phyloP scores from a whole-genome alignment of 805 yeast genomes.

The Candida pseudofarinosa region DNA sequence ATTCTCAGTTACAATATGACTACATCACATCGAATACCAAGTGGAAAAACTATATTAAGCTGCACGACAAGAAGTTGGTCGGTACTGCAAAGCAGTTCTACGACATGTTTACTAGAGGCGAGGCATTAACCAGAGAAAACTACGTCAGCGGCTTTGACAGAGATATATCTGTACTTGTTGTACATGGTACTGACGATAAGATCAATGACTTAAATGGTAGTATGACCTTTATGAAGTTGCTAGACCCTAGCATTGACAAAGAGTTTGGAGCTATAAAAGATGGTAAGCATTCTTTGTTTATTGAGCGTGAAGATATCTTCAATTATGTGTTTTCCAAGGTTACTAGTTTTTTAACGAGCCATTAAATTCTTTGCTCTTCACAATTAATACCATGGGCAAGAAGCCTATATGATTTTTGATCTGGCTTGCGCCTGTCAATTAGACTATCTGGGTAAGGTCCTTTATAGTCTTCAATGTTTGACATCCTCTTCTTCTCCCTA shows the following conservation, averaged over 20 bases:
- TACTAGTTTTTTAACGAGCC: constrained; percentile 30
- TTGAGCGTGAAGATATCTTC: constrained; percentile 44
- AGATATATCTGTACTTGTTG: constrained; percentile 46
- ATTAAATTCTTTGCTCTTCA: neutral
- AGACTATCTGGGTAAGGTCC: too few relatives aligned
- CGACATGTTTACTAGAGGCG: constrained; percentile 66
- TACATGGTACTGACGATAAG: constrained; percentile 63
- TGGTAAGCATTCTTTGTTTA: constrained; percentile 43
- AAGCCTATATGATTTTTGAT: too few relatives aligned
- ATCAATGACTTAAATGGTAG: constrained; percentile 54
- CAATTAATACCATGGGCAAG: too few relatives aligned
- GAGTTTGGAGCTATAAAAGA: constrained; percentile 21
- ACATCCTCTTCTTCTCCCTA: too few relatives aligned
- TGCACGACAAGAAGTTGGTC: constrained; percentile 35
- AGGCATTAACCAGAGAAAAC: constrained; percentile 37
- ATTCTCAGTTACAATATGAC: constrained; percentile 53
- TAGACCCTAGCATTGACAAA: constrained; percentile 30
- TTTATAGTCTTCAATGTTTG: too few relatives aligned
- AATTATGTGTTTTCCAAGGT: constrained; percentile 30
- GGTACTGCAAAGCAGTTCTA: constrained; percentile 56
- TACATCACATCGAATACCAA: constrained; percentile 47
- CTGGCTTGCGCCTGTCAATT: too few relatives aligned
- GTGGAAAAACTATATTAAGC: constrained; percentile 43
- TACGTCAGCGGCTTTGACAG: constrained; percentile 32
- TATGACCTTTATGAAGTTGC: constrained; percentile 32